phyloP scores from a whole-genome alignment of 1,284 basidiomycete species.

The Amylostereum areolatum region DNA sequence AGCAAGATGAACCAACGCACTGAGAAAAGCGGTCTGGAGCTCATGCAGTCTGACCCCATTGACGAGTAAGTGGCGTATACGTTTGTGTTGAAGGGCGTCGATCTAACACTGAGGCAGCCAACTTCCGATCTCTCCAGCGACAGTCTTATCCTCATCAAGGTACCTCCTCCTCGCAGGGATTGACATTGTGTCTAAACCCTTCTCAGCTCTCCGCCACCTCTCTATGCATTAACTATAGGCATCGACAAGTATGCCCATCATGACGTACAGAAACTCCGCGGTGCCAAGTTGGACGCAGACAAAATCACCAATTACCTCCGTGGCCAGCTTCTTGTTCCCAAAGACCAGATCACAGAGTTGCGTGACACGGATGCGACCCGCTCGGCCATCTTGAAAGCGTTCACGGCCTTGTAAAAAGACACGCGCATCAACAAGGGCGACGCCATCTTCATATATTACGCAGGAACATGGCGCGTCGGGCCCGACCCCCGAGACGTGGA shows the following conservation, averaged over 20 bases:
- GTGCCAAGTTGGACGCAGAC: slow-evolving; percentile 17
- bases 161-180: too few relatives aligned
- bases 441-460: slow-evolving; percentile 23
- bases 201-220: not conserved
- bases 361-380: slow-evolving; percentile 20
- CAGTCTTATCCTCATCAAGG: too few relatives aligned
- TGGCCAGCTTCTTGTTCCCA: not conserved
- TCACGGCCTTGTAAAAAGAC: slow-evolving; percentile 10
- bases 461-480: slow-evolving; percentile 18
- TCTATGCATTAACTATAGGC: slow-evolving; percentile 19
- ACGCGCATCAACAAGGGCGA: slow-evolving; percentile 14
- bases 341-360: slow-evolving; percentile 14
- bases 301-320: slow-evolving; percentile 3
- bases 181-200: too few relatives aligned
- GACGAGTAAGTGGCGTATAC: too few relatives aligned
- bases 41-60: too few relatives aligned
- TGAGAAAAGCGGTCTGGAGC: too few relatives aligned
- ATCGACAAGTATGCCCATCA: slow-evolving; percentile 16
- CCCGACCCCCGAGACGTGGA: slow-evolving; percentile 1
- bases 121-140: too few relatives aligned
- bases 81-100: too few relatives aligned
- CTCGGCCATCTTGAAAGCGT: slow-evolving; percentile 13
- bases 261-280: not conserved
- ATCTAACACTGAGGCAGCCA: too few relatives aligned
- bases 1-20: too few relatives aligned